phyloP scores from a whole-genome alignment of 1,284 basidiomycete genomes.

The Trametes sp. region DNA sequence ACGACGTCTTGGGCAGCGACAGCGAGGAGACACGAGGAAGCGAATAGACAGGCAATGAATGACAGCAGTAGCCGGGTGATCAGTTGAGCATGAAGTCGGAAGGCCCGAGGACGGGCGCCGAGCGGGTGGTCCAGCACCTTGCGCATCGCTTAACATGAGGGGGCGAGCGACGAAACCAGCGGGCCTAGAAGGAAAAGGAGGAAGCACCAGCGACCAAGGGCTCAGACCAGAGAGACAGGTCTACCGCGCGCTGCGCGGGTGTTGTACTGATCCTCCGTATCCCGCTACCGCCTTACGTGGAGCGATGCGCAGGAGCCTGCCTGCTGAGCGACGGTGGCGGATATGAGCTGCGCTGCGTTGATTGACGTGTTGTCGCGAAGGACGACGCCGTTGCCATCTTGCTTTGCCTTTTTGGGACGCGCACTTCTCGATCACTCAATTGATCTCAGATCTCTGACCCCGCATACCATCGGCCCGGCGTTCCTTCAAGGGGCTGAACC shows the following conservation, averaged over 20 bases:
- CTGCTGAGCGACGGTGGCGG: not conserved
- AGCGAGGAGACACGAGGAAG: conserved; percentile 13
- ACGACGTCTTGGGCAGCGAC: conserved; percentile 39
- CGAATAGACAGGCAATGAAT: conserved; percentile 20
- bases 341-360: not conserved
- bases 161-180: conserved; percentile 26
- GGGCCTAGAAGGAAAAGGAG: conserved; percentile 20
- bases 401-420: conserved; percentile 3
- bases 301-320: conserved; percentile 10
- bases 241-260: conserved; percentile 19
- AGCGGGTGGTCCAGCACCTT: conserved; percentile 34
- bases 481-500: not conserved
- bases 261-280: conserved; percentile 5
- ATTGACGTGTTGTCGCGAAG: conserved; percentile 12
- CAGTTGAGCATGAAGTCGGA: conserved; percentile 5
- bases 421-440: conserved; percentile 12
- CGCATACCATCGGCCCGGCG: conserved; percentile 3
- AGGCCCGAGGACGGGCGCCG: conserved; percentile 21
- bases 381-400: conserved; percentile 10
- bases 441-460: conserved; percentile 17
- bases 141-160: conserved; percentile 31
- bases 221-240: conserved; percentile 9
- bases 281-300: conserved; percentile 5
- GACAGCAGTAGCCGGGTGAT: conserved; percentile 25
- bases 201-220: conserved; percentile 11